phyloP scores from a whole-genome alignment of 305 asterid genomes.

The Fraxinus paxiana region DNA sequence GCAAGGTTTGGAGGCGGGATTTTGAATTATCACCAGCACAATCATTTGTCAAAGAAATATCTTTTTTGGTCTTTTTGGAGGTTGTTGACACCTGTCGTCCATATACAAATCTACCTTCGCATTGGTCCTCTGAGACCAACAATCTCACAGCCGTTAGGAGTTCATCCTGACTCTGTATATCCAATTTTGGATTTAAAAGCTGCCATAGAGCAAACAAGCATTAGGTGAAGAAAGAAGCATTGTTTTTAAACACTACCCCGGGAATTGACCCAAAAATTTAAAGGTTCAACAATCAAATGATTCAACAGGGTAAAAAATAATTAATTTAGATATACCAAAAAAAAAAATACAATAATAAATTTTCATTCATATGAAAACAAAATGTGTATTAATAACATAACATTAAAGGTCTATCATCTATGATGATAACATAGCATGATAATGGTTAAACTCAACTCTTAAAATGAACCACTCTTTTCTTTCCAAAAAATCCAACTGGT shows the following conservation, averaged over 20 bases:
- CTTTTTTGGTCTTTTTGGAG: conserved; percentile 40
- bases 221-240: conserved; percentile 25
- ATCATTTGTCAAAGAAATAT: conserved; percentile 23
- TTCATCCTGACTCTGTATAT: conserved; percentile 45
- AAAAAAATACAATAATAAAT: not conserved
- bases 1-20: conserved; percentile 68
- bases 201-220: conserved; percentile 36
- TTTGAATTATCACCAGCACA: conserved; percentile 58
- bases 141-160: conserved; percentile 69
- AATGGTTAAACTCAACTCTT: not conserved
- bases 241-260: not conserved
- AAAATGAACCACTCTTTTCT: not conserved
- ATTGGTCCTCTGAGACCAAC: conserved; percentile 68
- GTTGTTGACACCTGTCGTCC: conserved; percentile 50
- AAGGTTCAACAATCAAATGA: not conserved
- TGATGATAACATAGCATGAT: not conserved
- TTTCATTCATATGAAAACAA: not conserved
- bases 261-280: not conserved
- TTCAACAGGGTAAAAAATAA: not conserved
- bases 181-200: conserved; percentile 65
- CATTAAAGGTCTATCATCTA: not conserved
- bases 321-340: not conserved
- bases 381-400: not conserved
- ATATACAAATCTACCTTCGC: conserved; percentile 82
- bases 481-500: not conserved